Percentiles rank a stretch among this genome's conserved stretches.
Conservation (phyloP, 1,284 basidiomycete species). For the Sporisorium graminicola region DNA sequence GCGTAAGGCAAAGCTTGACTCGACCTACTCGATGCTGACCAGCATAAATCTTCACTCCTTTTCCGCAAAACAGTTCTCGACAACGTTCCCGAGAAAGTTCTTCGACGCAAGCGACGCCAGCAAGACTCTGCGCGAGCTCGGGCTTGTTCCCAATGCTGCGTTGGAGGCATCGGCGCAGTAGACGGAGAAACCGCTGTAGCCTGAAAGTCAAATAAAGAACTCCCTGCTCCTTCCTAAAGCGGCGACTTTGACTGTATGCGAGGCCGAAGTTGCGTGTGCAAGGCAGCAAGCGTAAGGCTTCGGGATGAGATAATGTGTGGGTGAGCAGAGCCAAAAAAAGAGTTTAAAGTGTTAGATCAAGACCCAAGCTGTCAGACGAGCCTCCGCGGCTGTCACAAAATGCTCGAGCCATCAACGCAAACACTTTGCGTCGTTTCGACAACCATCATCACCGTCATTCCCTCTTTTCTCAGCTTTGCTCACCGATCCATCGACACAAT, state of each 20-base stretch:
- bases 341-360: neutral
- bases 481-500: conserved; percentile 4
- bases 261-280: neutral
- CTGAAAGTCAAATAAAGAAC: neutral
- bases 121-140: conserved; percentile 65
- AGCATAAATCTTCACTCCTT: neutral
- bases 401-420: conserved; percentile 12
- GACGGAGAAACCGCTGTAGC: neutral
- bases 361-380: neutral
- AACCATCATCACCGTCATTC: neutral
- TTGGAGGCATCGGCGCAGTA: conserved; percentile 57
- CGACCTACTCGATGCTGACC: too few relatives aligned
- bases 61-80: conserved; percentile 58
- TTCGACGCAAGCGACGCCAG: conserved; percentile 55
- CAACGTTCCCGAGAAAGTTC: conserved; percentile 65
- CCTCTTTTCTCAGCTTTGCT: too few relatives aligned
- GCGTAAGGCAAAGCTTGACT: too few relatives aligned
- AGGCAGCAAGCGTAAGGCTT: neutral
- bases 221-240: neutral
- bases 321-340: too few relatives aligned
- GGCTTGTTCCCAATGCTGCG: conserved; percentile 66
- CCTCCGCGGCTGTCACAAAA: neutral
- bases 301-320: neutral
- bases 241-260: neutral
- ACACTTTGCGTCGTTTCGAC: neutral